These are phyloP conservation scores for Sungouiozyma ichnusensis DNA, from an alignment of 805 yeast species.

Conservation along the genomic window DNA sequence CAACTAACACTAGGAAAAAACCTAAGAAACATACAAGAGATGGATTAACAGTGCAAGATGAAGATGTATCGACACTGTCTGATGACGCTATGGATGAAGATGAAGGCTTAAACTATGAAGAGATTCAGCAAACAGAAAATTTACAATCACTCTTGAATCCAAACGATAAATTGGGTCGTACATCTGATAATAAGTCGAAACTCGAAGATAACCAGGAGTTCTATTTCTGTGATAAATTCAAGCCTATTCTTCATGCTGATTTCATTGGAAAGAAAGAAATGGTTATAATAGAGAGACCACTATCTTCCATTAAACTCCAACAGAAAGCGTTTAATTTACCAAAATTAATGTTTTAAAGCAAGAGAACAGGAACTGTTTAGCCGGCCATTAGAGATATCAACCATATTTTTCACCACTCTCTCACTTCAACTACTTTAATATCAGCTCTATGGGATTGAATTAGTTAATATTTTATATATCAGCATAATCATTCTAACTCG, in stretches of 20 bases:
- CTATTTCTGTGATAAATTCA: slow-evolving; percentile 59
- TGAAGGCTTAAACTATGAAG: slow-evolving; percentile 2
- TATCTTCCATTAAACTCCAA: slow-evolving; percentile 39
- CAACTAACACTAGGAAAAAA: slow-evolving; percentile 30
- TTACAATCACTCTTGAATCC: neutral
- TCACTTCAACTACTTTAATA: too few relatives aligned
- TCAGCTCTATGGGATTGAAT: too few relatives aligned
- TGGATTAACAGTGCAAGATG: slow-evolving; percentile 34
- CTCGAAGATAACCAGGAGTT: slow-evolving; percentile 35
- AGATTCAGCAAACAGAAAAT: neutral
- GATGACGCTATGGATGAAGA: slow-evolving; percentile 22
- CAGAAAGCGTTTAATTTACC: slow-evolving; percentile 58
- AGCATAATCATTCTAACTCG: too few relatives aligned
- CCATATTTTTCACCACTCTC: too few relatives aligned
- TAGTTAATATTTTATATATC: too few relatives aligned
- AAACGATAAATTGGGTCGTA: neutral
- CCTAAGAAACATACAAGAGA: slow-evolving; percentile 33
- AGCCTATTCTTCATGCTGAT: slow-evolving; percentile 56
- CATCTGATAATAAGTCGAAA: neutral
- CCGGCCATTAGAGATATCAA: too few relatives aligned
- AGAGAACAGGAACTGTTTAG: too few relatives aligned
- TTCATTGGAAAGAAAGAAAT: slow-evolving; percentile 45
- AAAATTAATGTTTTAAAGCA: slow-evolving; percentile 37
- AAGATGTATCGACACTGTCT: slow-evolving; percentile 26
- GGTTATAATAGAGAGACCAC: slow-evolving; percentile 69